Percentiles rank a stretch among this genome's conserved stretches.
Conservation (phyloP, 176 grass and related monocot genomes). For the Triticum aestivum region IWGSC_CS_RefSeq_v2.1 NC_057800.1:601805205-601805704, state of each 20-base stretch:
- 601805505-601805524: not conserved
- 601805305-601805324: conserved; percentile 50
- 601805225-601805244: too few relatives aligned
- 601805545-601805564: conserved; percentile 77
- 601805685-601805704: conserved; percentile 33
- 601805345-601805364: not conserved
- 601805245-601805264: conserved; percentile 28
- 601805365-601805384: conserved; percentile 2
- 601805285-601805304: conserved; percentile 30
- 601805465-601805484: not conserved
- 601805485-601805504: not conserved
- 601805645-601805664: not conserved
- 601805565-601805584: conserved; percentile 54
- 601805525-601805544: conserved; percentile 82
- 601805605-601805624: too few relatives aligned
- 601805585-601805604: not conserved
- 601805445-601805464: not conserved
- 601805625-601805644: not conserved
- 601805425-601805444: not conserved
- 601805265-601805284: conserved; percentile 62
- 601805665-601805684: not conserved
- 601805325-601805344: not conserved
- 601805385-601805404: conserved; percentile 11
- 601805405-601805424: not conserved
- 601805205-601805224: conserved; percentile 20